Conservation (phyloP, 306 rosid genomes). For the Medicago arabica region DNA sequence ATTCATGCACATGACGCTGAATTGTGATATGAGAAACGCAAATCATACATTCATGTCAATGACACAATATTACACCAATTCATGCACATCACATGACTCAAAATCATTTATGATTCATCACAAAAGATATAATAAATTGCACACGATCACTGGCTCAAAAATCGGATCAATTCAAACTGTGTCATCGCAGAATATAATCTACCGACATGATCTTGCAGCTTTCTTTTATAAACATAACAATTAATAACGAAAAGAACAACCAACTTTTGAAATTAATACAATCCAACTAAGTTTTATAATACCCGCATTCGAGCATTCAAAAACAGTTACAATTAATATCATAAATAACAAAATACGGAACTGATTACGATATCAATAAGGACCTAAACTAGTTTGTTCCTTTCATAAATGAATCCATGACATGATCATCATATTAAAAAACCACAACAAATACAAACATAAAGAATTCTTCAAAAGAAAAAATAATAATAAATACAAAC, state of each 20-base stretch:
- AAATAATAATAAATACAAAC: no score
- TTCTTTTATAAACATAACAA: constrained; percentile 16
- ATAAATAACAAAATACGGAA: background rate
- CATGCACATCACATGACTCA: constrained; percentile 5
- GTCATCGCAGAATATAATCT: constrained; percentile 7
- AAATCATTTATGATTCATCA: constrained; percentile 5
- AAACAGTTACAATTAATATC: constrained; percentile 1
- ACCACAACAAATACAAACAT: constrained; percentile 2
- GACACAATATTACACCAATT: background rate
- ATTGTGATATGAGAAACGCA: background rate
- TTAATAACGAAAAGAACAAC: constrained; percentile 20
- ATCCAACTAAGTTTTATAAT: constrained; percentile 11
- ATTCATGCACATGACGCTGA: no score
- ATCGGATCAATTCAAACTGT: no score
- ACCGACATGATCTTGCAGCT: constrained; percentile 13
- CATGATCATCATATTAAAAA: constrained; percentile 21
- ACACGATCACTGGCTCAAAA: background rate
- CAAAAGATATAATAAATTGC: background rate
- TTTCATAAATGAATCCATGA: constrained; percentile 2
- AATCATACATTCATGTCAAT: background rate
- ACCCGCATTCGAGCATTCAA: constrained; percentile 1
- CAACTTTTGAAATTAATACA: background rate
- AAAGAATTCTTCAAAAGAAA: no score
- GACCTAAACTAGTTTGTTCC: constrained; percentile 9
- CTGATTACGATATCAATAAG: constrained; percentile 1